Evolutionary conservation across 2,329 filamentous ascomycete species (phyloP).

Genomic region (Calonectria leucothoes): DNA sequence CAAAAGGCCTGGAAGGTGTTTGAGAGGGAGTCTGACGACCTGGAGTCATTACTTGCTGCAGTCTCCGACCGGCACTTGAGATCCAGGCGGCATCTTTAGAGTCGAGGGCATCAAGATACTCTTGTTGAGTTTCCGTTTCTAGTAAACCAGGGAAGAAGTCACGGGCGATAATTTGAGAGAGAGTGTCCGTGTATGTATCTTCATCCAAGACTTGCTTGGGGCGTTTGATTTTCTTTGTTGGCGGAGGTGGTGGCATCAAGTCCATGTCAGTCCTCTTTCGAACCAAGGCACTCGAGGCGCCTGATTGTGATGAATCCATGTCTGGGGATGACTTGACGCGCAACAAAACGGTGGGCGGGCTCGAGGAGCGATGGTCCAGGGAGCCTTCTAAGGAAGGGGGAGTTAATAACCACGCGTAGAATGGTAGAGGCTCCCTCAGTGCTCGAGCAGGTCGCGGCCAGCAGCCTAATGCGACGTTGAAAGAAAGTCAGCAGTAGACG

Average conservation of each 20-base stretch:
- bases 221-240: slow-evolving; percentile 89
- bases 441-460: not conserved
- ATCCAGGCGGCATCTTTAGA: slow-evolving; percentile 91
- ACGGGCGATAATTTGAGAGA: slow-evolving; percentile 94
- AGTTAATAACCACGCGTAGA: not conserved
- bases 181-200: slow-evolving; percentile 88
- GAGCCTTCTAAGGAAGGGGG: not conserved
- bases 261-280: slow-evolving; percentile 77
- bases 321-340: slow-evolving; percentile 12
- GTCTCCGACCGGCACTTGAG: slow-evolving; percentile 77
- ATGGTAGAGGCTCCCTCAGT: not conserved
- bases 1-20: slow-evolving; percentile 33
- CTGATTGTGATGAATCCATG: slow-evolving; percentile 50
- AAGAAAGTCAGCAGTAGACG: slow-evolving; percentile 5
- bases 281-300: slow-evolving; percentile 68
- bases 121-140: slow-evolving; percentile 87
- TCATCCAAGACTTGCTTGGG: slow-evolving; percentile 91
- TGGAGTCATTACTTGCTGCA: slow-evolving; percentile 86
- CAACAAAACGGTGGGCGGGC: not conserved
- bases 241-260: slow-evolving; percentile 87
- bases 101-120: slow-evolving; percentile 91
- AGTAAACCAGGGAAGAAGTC: slow-evolving; percentile 96
- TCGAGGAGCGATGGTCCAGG: not conserved
- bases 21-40: slow-evolving; percentile 56
- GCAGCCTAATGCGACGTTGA: slow-evolving; percentile 18